Evolutionary conservation across 371 early-diverging fungal species (phyloP), one percentile per base, ranked within the genome.

Genomic region (Rhizopus stolonifer): DNA sequence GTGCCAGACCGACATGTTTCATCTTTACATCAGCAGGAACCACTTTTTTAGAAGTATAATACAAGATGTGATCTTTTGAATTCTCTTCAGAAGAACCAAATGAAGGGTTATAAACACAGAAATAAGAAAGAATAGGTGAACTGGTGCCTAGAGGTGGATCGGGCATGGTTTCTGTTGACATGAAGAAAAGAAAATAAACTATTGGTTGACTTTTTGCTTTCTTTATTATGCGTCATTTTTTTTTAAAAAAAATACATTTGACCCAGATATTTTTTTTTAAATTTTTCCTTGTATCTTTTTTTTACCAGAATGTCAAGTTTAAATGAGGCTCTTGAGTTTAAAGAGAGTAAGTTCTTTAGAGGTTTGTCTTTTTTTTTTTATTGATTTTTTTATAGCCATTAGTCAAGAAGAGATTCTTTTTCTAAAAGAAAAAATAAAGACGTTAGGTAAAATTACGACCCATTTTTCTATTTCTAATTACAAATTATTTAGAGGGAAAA

Each of bases 1-100:
- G 87, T 7, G 89, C 90, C 25, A 92, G 66, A 4, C 94, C 94
- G 24, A 92, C 82, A 58, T 91, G 90, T 25, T 90, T 80, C 67
- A 91, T 79, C 69, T 89, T 86, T 43, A 84, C 85, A 65, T 91
- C 90, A 58, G 88, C 70, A 17, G 89, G 84, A 7, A 88, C 87
- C 2, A 80, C 82, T 40, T 77, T 69, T 36, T 84, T 77, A 18
- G 92, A 84, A 6, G 83, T 79, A 64, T 90, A 91, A 59, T 85
- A 91, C 10, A 88, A 67, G n/a, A 91, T 73, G 64, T 91, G 91
- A 46, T 91, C 86, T 65, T 84, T 79, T 25, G 83, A 75, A 34
- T 78, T 85, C 45, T 87, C 85, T 50, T 85, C 85, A 34, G 85
- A 82, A 0, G 79, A 81, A 0, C 86, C 86, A 39, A 91, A 71